These are phyloP conservation scores for Cryptosporidium tyzzeri DNA, from an alignment of 169 alveolate species.

Conservation along the genomic window DNA sequence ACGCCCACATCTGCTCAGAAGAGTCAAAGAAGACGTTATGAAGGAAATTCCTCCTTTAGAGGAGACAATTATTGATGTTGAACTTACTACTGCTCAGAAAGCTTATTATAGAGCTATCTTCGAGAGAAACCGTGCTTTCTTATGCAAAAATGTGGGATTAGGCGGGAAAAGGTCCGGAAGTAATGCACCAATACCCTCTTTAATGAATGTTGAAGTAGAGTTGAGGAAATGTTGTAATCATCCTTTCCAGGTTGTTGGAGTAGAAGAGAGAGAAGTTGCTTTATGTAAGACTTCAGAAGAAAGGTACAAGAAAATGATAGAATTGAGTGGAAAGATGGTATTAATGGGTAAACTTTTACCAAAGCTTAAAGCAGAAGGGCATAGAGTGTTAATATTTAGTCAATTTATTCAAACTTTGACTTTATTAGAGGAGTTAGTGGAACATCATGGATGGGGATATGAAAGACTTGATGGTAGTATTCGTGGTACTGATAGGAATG, in stretches of 20 bases:
- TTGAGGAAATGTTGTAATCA: conserved; percentile 95
- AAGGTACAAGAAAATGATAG: conserved; percentile 82
- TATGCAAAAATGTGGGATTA: conserved; percentile 74
- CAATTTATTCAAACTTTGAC: conserved; percentile 89
- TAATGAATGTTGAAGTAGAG: conserved; percentile 91
- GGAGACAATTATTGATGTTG: conserved; percentile 93
- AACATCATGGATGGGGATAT: conserved; percentile 83
- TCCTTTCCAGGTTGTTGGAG: conserved; percentile 92
- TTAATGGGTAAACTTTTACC: conserved; percentile 82
- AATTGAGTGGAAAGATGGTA: conserved; percentile 90
- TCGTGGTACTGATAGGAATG: conserved; percentile 86
- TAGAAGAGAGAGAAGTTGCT: conserved; percentile 82
- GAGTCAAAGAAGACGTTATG: conserved; percentile 91
- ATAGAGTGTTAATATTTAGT: conserved; percentile 89
- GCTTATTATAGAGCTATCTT: conserved; percentile 90
- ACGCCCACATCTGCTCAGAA: conserved; percentile 89
- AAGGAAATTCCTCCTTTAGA: conserved; percentile 91
- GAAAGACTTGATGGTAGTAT: conserved; percentile 91
- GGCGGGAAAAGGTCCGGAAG: conserved; percentile 67
- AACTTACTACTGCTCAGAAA: conserved; percentile 88
- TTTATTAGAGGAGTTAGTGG: conserved; percentile 89
- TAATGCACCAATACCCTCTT: conserved; percentile 82
- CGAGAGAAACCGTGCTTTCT: conserved; percentile 84
- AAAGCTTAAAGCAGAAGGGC: conserved; percentile 88
- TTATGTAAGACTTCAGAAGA: conserved; percentile 74